Evolutionary conservation across 140 eudicot species (phyloP), one percentile per base, ranked within the genome.

Genomic region (Oenanthe javanica): DNA sequence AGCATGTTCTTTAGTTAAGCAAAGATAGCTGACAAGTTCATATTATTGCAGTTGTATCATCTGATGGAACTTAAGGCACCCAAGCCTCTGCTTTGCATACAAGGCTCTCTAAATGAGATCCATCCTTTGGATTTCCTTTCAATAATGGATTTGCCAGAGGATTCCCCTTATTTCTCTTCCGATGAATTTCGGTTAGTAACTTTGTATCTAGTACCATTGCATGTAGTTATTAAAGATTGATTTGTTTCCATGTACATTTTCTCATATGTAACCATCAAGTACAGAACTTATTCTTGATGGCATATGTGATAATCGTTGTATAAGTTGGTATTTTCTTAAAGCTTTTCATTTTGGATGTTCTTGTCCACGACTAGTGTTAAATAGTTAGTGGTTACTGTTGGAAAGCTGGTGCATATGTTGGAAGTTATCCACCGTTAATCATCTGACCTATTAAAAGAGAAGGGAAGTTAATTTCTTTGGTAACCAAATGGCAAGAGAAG

Each of bases 141-240:
- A 79, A 42, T 92, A 80, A 87, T 92, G 97, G 91, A 88, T 71
- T 85, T 90, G 67, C 92, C 96, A 49, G 97, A 89, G 76, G 93
- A 92, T 81, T 88, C 87, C 70, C 86, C 91, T 66, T 89, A 85
- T 82, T 95, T 92, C 82, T 80, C 79, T 59, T 89, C 97, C 2
- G 89, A 92, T 54, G 78, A 79, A 64, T 95, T 92, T 91, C 91
- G 92, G 99, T 92, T 54, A 12, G 88, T 36, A 36, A 36, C 40
- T 36, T 36, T 36, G 40, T 88, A 25, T 46, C 71, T 11, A 1
- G 1, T 10, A 27, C 27, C 23, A 38, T 40, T 72, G 18, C 19
- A 18, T 42, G n/a, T 43, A 43, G 52, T 72, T 72, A 9, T 8
- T 38, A 38, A 36, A 4, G 49, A 43, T 21, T 72, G 51, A 16